These are phyloP conservation scores for Fusarium floridanum DNA, from an alignment of 2,329 filamentous ascomycete species.

Conservation along the genomic window DNA sequence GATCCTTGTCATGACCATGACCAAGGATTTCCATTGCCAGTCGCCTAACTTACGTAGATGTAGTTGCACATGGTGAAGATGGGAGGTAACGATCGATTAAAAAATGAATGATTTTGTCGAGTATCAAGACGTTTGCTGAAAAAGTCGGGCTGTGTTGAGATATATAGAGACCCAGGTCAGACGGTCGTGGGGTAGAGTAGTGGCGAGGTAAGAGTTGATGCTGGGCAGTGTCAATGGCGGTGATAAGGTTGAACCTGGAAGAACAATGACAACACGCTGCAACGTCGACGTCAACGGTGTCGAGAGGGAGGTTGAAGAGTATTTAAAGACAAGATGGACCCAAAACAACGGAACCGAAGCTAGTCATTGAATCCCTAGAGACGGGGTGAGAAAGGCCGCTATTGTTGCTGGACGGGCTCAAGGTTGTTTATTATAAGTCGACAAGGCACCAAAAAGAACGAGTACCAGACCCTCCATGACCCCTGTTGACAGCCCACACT, in stretches of 20 bases:
- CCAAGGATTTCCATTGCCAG: conserved; percentile 1
- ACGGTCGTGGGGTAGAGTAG: conserved; percentile 15
- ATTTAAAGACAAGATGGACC: conserved; percentile 44
- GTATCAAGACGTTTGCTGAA: background rate
- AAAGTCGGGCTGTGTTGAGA: background rate
- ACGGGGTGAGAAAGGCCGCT: conserved; percentile 37
- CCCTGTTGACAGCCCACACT: conserved; percentile 44
- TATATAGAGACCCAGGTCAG: conserved; percentile 1
- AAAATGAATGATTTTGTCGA: conserved; percentile 4
- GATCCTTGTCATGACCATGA: background rate
- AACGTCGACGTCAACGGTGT: conserved; percentile 29
- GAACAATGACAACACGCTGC: conserved; percentile 21
- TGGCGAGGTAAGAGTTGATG: conserved; percentile 20
- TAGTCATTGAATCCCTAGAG: conserved; percentile 38
- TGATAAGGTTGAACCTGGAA: conserved; percentile 19
- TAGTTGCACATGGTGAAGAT: conserved; percentile 62
- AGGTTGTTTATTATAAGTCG: conserved; percentile 45
- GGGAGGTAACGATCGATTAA: conserved; percentile 9
- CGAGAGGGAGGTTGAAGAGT: conserved; percentile 34
- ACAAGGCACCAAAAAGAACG: conserved; percentile 23
- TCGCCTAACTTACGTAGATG: conserved; percentile 57
- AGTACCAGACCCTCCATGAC: conserved; percentile 28
- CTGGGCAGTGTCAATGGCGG: conserved; percentile 18
- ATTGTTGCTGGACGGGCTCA: conserved; percentile 31
- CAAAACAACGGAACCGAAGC: conserved; percentile 38